These are phyloP conservation scores for Hyaloscypha variabilis DNA, from an alignment of 495 filamentous ascomycete genomes.

Conservation along the genomic window DNA sequence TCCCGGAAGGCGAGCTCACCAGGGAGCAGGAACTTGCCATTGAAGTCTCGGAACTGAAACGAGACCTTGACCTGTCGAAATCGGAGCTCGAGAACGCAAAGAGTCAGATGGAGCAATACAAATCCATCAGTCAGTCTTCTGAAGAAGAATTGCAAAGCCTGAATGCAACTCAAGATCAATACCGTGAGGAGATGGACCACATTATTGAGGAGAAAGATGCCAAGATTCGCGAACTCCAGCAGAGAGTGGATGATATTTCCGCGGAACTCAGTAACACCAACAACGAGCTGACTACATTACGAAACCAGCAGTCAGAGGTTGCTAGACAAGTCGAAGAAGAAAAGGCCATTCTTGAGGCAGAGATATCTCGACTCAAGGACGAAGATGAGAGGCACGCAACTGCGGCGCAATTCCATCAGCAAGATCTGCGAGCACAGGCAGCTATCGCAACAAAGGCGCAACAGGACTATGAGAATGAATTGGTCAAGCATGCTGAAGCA, in stretches of 20 bases:
- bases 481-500: conserved; percentile 93
- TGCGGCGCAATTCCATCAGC: conserved; percentile 78
- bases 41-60: conserved; percentile 81
- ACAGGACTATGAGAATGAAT: conserved; percentile 90
- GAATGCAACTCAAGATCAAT: conserved; percentile 81
- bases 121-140: conserved; percentile 81
- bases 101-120: conserved; percentile 82
- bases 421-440: conserved; percentile 89
- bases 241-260: conserved; percentile 79
- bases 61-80: conserved; percentile 73
- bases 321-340: conserved; percentile 77
- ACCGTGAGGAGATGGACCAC: conserved; percentile 79
- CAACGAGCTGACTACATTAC: conserved; percentile 73
- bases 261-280: conserved; percentile 79
- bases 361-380: conserved; percentile 82
- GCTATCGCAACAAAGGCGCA: conserved; percentile 92
- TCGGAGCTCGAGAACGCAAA: conserved; percentile 79
- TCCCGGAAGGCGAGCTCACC: conserved; percentile 55
- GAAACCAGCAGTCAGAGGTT: conserved; percentile 75
- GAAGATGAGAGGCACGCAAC: conserved; percentile 79
- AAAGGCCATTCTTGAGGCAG: conserved; percentile 69
- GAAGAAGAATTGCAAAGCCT: conserved; percentile 85
- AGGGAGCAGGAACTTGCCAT: conserved; percentile 85
- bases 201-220: conserved; percentile 72
- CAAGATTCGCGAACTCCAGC: conserved; percentile 76